Evolutionary conservation across 176 grass and related monocot genomes (phyloP).

Genomic region (Oryza rufipogon): DNA sequence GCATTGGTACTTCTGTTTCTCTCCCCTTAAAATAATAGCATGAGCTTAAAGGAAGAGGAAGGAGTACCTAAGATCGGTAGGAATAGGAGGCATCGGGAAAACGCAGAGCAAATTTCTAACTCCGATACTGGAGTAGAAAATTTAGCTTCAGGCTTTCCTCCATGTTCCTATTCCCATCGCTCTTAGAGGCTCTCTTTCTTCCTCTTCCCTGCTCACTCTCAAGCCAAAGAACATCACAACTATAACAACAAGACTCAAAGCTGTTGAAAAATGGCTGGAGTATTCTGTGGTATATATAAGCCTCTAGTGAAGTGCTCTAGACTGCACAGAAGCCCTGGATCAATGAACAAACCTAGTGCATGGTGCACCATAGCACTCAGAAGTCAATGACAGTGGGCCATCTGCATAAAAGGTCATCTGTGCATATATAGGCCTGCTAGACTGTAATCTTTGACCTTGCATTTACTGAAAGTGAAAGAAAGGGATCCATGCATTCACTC

Average conservation of each 20-base stretch:
- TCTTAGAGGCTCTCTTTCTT: constrained; percentile 16
- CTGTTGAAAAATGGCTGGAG: background rate
- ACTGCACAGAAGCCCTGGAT: background rate
- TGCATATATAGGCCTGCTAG: background rate
- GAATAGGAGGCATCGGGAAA: constrained; percentile 53
- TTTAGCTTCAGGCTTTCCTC: constrained; percentile 10
- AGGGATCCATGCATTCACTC: background rate
- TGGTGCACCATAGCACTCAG: background rate
- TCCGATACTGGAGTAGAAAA: background rate
- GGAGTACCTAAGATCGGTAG: constrained; percentile 11
- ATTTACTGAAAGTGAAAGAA: background rate
- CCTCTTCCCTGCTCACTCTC: background rate
- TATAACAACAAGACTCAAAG: background rate
- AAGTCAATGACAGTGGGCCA: background rate
- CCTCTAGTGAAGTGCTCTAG: background rate
- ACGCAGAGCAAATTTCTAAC: constrained; percentile 1
- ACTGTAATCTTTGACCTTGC: background rate
- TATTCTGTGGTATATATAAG: constrained; percentile 22
- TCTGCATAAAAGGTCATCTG: background rate
- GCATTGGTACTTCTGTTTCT: background rate
- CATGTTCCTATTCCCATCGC: constrained; percentile 36
- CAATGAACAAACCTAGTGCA: background rate
- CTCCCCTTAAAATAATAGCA: background rate
- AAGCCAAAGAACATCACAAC: background rate
- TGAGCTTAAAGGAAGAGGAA: constrained; percentile 2